phyloP scores from a whole-genome alignment of 2,329 filamentous ascomycete species.

The Truncatella angustata region DNA sequence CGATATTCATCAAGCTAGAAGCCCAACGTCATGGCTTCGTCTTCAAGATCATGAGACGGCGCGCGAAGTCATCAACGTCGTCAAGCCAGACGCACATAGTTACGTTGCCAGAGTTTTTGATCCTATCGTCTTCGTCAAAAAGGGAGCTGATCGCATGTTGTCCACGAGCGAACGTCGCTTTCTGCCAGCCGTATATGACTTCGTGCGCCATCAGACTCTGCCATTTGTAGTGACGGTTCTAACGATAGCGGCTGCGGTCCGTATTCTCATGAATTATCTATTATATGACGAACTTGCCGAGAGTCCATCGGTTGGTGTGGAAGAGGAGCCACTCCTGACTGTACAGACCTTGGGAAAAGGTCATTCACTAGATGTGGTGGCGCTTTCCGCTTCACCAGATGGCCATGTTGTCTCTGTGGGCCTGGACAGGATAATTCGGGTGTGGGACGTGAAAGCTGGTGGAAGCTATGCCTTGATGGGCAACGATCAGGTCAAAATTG shows the following conservation, averaged over 20 bases:
- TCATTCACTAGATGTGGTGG: conserved; percentile 68
- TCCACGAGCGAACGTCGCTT: conserved; percentile 47
- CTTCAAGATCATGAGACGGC: conserved; percentile 79
- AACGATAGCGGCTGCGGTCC: conserved; percentile 62
- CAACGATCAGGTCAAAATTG: conserved; percentile 40
- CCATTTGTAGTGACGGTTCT: conserved; percentile 64
- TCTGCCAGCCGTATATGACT: conserved; percentile 63
- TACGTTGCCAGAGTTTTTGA: conserved; percentile 75
- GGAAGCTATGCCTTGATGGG: conserved; percentile 39
- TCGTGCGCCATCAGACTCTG: conserved; percentile 57
- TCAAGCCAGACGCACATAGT: conserved; percentile 69
- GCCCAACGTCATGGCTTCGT: conserved; percentile 73
- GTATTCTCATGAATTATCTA: conserved; percentile 71
- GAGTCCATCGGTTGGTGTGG: conserved; percentile 39
- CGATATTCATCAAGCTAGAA: conserved; percentile 70
- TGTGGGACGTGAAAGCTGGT: conserved; percentile 60
- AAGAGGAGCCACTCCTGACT: conserved; percentile 52
- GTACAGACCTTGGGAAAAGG: conserved; percentile 60
- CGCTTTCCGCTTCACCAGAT: conserved; percentile 59
- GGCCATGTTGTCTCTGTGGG: conserved; percentile 69
- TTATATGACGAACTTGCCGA: conserved; percentile 62
- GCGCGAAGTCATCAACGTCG: conserved; percentile 70
- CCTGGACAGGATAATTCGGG: conserved; percentile 65
- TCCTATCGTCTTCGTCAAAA: conserved; percentile 69
- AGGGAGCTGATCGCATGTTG: conserved; percentile 64